Evolutionary conservation across 78 protist genomes (phyloP).

Genomic region (Salpingoeca rosetta): DNA sequence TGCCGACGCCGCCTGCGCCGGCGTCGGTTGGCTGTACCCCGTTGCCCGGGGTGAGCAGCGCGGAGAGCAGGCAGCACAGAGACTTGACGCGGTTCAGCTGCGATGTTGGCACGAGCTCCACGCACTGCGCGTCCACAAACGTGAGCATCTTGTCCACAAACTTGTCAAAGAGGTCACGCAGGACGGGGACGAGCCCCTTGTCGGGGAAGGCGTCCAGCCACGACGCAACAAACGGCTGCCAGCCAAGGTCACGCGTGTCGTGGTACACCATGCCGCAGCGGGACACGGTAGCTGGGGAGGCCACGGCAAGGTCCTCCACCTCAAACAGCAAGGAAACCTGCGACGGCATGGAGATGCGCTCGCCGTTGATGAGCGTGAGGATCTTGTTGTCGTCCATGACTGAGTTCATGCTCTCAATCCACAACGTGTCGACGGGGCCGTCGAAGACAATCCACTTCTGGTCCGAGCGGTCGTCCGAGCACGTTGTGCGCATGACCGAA

Average conservation of each 20-base stretch:
- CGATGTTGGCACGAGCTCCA: constrained; percentile 32
- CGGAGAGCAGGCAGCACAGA: constrained; percentile 42
- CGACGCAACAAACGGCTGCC: constrained; percentile 48
- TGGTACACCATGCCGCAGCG: constrained; percentile 80
- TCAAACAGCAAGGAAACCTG: constrained; percentile 68
- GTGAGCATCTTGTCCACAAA: constrained; percentile 21
- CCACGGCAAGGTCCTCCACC: constrained; percentile 62
- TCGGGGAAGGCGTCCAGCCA: constrained; percentile 39
- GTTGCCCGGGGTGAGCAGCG: constrained; percentile 43
- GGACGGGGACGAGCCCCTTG: not conserved
- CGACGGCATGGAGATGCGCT: constrained; percentile 61
- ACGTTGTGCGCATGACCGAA: constrained; percentile 58
- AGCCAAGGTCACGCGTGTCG: constrained; percentile 52
- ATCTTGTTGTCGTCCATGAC: constrained; percentile 76
- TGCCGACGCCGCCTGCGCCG: too few relatives aligned
- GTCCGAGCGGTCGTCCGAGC: constrained; percentile 70
- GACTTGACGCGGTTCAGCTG: constrained; percentile 33
- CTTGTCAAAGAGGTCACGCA: constrained; percentile 24
- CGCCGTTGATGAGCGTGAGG: constrained; percentile 65
- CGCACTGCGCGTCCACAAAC: constrained; percentile 2
- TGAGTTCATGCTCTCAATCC: constrained; percentile 95
- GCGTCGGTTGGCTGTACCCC: constrained; percentile 29
- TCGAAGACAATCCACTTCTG: constrained; percentile 94
- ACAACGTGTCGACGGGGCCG: constrained; percentile 96
- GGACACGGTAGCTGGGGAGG: constrained; percentile 87